Evolutionary conservation across 2,329 filamentous ascomycete species (phyloP).

Genomic region (Dothidotthia symphoricarpi): DNA sequence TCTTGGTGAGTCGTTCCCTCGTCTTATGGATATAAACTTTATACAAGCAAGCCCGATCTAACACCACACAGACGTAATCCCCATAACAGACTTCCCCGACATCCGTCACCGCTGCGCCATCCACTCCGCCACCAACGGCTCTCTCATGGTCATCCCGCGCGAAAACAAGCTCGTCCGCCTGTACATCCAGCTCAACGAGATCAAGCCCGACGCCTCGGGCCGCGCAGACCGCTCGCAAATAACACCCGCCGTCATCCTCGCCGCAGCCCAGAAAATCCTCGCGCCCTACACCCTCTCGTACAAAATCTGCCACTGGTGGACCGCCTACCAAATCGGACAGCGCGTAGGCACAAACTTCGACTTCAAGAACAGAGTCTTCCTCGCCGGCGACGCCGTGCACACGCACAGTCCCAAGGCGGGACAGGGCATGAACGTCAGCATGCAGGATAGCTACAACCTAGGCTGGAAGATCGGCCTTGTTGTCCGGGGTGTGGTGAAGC

Average conservation of each 20-base stretch:
- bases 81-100: slow-evolving; percentile 59
- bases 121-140: slow-evolving; percentile 56
- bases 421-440: slow-evolving; percentile 68
- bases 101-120: slow-evolving; percentile 60
- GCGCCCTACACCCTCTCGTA: slow-evolving; percentile 66
- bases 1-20: slow-evolving; percentile 33
- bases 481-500: slow-evolving; percentile 44
- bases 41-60: too few species aligned
- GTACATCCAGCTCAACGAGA: slow-evolving; percentile 62
- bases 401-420: slow-evolving; percentile 62
- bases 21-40: too few species aligned
- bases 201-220: slow-evolving; percentile 45
- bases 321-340: slow-evolving; percentile 67
- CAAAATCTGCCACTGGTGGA: slow-evolving; percentile 66
- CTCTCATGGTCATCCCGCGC: slow-evolving; percentile 63
- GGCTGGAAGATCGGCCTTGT: slow-evolving; percentile 58
- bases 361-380: slow-evolving; percentile 60
- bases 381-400: slow-evolving; percentile 66
- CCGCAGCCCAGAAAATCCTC: slow-evolving; percentile 63
- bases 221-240: slow-evolving; percentile 61
- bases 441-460: slow-evolving; percentile 64
- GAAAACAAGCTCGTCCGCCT: slow-evolving; percentile 63
- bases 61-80: slow-evolving; percentile 47
- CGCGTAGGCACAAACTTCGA: slow-evolving; percentile 60
- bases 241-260: slow-evolving; percentile 62